Evolutionary conservation across 345 rosid genomes (phyloP).

Genomic region (Rhizophora apiculata): DNA sequence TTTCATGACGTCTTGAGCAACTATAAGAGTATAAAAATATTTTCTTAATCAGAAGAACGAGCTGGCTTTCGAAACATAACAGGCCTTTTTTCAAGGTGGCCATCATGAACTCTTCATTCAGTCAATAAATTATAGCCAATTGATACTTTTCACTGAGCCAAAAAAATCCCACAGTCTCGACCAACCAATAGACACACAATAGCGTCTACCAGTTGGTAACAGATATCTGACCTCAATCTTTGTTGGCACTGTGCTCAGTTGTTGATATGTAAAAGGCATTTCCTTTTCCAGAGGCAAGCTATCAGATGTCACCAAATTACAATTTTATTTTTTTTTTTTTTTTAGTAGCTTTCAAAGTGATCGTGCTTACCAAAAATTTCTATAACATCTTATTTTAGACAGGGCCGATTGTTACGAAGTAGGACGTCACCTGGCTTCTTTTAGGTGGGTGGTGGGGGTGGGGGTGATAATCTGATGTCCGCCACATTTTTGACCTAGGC

Average conservation of each 20-base stretch:
- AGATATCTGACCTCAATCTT: constrained; percentile 5
- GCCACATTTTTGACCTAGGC: no score
- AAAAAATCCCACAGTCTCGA: background rate
- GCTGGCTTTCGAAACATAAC: no score
- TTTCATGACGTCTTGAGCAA: no score
- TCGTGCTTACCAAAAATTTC: background rate
- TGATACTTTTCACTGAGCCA: constrained; percentile 10
- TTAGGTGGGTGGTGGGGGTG: background rate
- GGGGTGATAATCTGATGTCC: no score
- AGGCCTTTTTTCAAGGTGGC: background rate
- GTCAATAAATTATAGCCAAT: constrained; percentile 18
- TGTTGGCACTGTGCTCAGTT: background rate
- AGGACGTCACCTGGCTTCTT: background rate
- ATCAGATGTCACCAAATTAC: constrained; percentile 13
- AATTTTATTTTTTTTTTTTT: background rate
- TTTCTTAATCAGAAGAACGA: no score
- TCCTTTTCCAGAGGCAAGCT: background rate
- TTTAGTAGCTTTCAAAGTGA: background rate
- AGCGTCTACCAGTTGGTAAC: no score
- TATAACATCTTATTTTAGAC: no score
- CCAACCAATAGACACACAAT: no score
- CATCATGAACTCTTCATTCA: constrained; percentile 7
- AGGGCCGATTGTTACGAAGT: no score
- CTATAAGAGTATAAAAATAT: no score
- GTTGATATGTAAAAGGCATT: background rate